phyloP scores from a whole-genome alignment of 176 grass and related monocot species.

The Pontederia paniculata region DNA sequence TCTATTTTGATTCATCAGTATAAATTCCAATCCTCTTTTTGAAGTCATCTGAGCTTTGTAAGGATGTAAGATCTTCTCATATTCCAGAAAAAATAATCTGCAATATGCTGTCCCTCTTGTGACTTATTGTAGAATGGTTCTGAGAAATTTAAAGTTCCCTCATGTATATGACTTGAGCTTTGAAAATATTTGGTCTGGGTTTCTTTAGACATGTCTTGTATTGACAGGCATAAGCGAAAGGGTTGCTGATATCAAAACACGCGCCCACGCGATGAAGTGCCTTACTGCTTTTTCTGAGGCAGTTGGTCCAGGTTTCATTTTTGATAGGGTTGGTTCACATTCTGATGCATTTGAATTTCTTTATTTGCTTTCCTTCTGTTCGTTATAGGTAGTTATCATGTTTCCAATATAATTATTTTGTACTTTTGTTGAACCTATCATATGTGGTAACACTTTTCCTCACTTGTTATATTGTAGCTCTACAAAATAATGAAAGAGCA shows the following conservation, averaged over 20 bases:
- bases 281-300: constrained; percentile 86
- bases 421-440: neutral
- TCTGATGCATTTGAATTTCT: neutral
- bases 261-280: constrained; percentile 81
- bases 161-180: neutral
- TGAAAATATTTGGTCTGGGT: neutral
- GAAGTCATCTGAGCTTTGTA: no score
- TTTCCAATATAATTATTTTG: constrained; percentile 1
- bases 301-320: constrained; percentile 91
- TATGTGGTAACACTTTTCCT: constrained; percentile 12
- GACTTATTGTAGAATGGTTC: constrained; percentile 3
- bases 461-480: constrained; percentile 37
- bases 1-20: constrained; percentile 1
- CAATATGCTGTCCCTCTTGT: constrained; percentile 64
- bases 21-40: no score
- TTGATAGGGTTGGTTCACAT: constrained; percentile 66
- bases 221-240: constrained; percentile 84
- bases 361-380: neutral
- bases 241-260: constrained; percentile 98
- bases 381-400: neutral
- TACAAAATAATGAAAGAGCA: constrained; percentile 99
- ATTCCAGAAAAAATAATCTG: constrained; percentile 7
- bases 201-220: neutral
- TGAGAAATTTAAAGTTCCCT: neutral
- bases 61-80: no score